Percentiles rank a stretch among this genome's conserved stretches.
Conservation (phyloP, 78 protist species). For the Chrysochromulina parva region DNA sequence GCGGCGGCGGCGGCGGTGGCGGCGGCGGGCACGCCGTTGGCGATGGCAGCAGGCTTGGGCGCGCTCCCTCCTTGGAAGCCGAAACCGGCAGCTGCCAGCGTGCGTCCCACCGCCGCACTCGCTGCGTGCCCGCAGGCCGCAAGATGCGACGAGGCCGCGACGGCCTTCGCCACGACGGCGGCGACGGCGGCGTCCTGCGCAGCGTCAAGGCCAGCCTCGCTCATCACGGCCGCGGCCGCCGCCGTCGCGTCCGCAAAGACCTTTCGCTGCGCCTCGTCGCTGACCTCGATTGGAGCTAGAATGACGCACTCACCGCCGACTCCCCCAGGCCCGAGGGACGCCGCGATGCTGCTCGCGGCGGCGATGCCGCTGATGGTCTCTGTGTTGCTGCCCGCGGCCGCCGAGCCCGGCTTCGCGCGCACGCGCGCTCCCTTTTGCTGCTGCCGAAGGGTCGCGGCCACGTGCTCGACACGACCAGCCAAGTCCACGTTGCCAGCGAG, state of each 20-base stretch:
- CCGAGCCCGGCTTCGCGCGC: background rate
- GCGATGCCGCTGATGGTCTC: too few relatives aligned
- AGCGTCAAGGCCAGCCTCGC: background rate
- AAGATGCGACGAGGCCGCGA: background rate
- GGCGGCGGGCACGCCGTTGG: too few relatives aligned
- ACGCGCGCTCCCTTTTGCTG: background rate
- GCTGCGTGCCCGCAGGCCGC: background rate
- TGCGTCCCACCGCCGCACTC: background rate
- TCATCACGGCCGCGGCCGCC: background rate
- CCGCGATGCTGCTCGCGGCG: too few relatives aligned
- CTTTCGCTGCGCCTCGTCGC: background rate
- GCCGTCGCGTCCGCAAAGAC: background rate
- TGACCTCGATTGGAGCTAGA: background rate
- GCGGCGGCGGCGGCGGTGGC: too few relatives aligned
- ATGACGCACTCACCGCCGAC: too few relatives aligned
- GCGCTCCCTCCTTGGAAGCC: too few relatives aligned
- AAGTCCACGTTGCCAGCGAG: background rate
- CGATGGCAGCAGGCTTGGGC: too few relatives aligned
- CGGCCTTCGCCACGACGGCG: background rate
- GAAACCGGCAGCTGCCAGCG: too few relatives aligned
- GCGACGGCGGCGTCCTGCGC: background rate
- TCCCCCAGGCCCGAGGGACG: too few relatives aligned
- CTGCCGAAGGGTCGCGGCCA: background rate
- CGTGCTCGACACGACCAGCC: background rate
- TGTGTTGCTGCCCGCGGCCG: background rate